Conservation (phyloP, 495 filamentous ascomycete species). For the Aspergillus saccharolyticus region DNA sequence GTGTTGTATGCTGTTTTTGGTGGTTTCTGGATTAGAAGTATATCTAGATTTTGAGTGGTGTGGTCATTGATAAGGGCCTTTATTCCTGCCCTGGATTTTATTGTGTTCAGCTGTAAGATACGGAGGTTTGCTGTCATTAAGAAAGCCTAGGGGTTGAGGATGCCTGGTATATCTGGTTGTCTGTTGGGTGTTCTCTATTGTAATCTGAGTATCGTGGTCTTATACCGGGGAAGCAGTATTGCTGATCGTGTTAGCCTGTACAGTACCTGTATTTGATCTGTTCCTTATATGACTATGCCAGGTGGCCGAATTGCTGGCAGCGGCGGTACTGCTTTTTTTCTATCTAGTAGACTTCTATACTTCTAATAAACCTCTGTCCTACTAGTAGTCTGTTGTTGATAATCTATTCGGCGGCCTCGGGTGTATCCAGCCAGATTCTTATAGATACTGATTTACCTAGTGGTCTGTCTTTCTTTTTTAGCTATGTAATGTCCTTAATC, state of each 20-base stretch:
- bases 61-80: conserved; percentile 30
- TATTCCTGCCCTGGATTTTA: conserved; percentile 23
- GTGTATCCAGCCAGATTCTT: conserved; percentile 22
- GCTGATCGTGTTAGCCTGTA: conserved; percentile 17
- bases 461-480: conserved; percentile 18
- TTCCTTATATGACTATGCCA: conserved; percentile 30
- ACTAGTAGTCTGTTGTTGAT: conserved; percentile 21
- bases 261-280: conserved; percentile 24
- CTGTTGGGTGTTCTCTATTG: conserved; percentile 22
- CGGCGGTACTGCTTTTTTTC: conserved; percentile 24
- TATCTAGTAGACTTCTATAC: conserved; percentile 16
- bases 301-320: conserved; percentile 26
- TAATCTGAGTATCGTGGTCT: conserved; percentile 21
- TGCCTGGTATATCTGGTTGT: conserved; percentile 14
- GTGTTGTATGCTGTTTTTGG: conserved; percentile 20
- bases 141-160: conserved; percentile 7
- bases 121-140: conserved; percentile 23
- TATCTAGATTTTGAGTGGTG: conserved; percentile 21
- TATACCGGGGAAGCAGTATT: conserved; percentile 18
- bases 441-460: conserved; percentile 17
- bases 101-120: conserved; percentile 27
- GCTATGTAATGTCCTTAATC: conserved; percentile 23
- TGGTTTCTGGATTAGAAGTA: conserved; percentile 27
- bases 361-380: conserved; percentile 17
- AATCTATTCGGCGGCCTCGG: conserved; percentile 20